Conservation (phyloP, 2,329 filamentous ascomycete species). For the Colletotrichum sp. region DNA sequence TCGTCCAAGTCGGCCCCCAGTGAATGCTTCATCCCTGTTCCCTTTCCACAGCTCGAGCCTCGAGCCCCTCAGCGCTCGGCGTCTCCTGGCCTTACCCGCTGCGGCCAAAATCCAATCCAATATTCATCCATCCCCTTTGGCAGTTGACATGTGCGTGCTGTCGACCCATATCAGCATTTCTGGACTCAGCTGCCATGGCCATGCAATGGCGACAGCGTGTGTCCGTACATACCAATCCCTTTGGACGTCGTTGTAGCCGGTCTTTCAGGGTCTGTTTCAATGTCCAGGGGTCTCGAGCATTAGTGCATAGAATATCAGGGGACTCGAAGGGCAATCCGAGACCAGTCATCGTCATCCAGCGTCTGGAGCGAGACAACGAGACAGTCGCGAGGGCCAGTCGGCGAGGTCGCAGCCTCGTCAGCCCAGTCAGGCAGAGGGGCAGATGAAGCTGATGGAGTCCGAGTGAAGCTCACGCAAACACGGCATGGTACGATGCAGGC, state of each 20-base stretch:
- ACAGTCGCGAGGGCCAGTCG: not conserved
- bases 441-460: not conserved
- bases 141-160: not conserved
- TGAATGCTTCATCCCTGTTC: not conserved
- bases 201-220: not conserved
- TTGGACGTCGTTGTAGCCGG: not conserved
- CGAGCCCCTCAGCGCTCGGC: not conserved
- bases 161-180: not conserved
- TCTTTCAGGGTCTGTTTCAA: not conserved
- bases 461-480: not conserved
- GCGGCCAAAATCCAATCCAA: not conserved
- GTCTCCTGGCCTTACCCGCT: not conserved
- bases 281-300: not conserved
- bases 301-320: not conserved
- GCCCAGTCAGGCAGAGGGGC: not conserved
- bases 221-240: not conserved
- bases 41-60: not conserved
- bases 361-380: not conserved
- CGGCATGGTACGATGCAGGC: not conserved
- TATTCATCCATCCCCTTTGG: not conserved
- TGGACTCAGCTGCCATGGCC: not conserved
- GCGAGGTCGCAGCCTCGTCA: not conserved
- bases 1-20: not conserved
- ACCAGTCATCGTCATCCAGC: constrained; percentile 2
- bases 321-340: not conserved